A percentile compares a stretch with the other conserved stretches of the same genome.
Conservation (phyloP, 768 basidiomycete genomes). For the Agrocybe praecox region DNA sequence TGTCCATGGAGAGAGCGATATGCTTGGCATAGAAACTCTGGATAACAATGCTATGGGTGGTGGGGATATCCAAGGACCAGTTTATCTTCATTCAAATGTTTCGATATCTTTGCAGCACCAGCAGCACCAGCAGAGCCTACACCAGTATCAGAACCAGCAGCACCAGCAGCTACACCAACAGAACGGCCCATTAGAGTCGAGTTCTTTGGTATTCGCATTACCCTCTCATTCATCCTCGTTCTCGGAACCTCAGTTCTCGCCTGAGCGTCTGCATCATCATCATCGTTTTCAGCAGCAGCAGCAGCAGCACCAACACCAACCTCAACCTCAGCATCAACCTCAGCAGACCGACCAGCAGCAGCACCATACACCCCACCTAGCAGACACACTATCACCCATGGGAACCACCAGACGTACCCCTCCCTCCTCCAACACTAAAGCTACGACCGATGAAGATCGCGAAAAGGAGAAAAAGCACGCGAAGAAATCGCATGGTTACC, state of each 20-base stretch:
- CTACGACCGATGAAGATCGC: conserved; percentile 1
- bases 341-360: conserved; percentile 1
- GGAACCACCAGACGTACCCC: background rate
- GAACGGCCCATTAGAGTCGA: no score
- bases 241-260: background rate
- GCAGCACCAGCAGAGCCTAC: background rate
- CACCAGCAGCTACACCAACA: no score
- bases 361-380: background rate
- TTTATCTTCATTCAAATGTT: conserved; percentile 4
- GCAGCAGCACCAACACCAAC: no score
- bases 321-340: conserved; percentile 5
- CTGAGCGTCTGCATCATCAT: no score
- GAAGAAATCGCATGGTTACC: conserved; percentile 42
- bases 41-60: background rate
- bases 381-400: background rate
- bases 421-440: background rate
- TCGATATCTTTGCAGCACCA: conserved; percentile 11
- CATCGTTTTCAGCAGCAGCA: conserved; percentile 3
- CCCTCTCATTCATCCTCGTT: background rate
- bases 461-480: conserved; percentile 40
- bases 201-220: background rate
- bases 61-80: background rate
- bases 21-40: conserved; percentile 7
- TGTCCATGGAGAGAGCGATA: background rate
- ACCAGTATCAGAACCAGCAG: no score